Conservation (phyloP, 306 rosid genomes). For the Prunus mira region DNA sequence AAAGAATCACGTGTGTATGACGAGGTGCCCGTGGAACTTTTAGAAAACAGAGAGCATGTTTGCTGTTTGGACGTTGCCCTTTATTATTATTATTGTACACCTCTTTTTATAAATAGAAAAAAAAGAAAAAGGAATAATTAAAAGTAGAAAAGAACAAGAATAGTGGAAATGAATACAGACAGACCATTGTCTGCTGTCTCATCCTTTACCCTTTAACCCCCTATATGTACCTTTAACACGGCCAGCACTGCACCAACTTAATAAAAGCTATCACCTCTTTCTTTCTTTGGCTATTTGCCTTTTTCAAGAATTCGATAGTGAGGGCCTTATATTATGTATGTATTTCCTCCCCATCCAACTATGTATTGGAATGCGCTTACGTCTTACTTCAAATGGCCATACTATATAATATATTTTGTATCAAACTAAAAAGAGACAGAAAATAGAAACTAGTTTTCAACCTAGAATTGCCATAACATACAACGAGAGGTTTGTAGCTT, state of each 20-base stretch:
- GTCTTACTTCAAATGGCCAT: too few species aligned
- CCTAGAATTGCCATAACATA: too few species aligned
- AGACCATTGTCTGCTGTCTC: conserved; percentile 4
- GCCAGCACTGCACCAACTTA: not conserved
- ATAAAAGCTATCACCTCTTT: too few species aligned
- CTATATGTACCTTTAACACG: not conserved
- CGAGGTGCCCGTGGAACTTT: conserved; percentile 20
- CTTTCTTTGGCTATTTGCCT: too few species aligned
- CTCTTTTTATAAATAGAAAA: not conserved
- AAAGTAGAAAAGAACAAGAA: conserved; percentile 5
- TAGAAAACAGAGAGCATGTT: conserved; percentile 3
- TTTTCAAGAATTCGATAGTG: too few species aligned
- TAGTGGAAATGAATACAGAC: conserved; percentile 17
- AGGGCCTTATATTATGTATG: too few species aligned
- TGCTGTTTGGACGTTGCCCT: conserved; percentile 4
- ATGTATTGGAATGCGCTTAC: too few species aligned
- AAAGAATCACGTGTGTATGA: conserved; percentile 40
- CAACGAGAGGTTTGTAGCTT: too few species aligned
- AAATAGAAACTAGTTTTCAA: too few species aligned
- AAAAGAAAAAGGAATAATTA: not conserved
- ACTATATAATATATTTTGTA: too few species aligned
- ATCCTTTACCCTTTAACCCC: not conserved
- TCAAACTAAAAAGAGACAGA: too few species aligned
- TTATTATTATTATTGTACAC: not conserved
- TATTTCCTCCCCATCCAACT: too few species aligned